Percentiles rank a stretch among this genome's conserved stretches.
phyloP scores from a whole-genome alignment of 2,329 filamentous ascomycete species.

The Sclerotinia minor region DNA sequence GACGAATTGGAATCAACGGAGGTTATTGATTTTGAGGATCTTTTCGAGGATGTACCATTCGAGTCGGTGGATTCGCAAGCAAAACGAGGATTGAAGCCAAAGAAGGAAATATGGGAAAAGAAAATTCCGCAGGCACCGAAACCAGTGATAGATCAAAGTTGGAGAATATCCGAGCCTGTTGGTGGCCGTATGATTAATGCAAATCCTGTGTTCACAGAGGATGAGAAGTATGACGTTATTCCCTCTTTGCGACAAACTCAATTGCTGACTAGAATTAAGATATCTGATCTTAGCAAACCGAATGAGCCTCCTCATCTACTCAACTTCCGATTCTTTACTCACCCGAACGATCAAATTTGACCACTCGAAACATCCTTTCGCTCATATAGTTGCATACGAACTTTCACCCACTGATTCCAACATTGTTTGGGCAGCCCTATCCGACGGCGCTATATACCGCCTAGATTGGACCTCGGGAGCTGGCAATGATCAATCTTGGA shows the following conservation, averaged over 20 bases:
- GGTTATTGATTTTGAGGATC: conserved; percentile 28
- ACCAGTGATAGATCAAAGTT: conserved; percentile 41
- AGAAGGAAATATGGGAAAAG: conserved; percentile 26
- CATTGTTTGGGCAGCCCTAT: conserved; percentile 60
- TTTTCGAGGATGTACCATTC: conserved; percentile 25
- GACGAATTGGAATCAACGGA: conserved; percentile 15
- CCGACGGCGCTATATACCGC: conserved; percentile 57
- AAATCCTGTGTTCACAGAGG: conserved; percentile 60
- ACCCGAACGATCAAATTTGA: conserved; percentile 64
- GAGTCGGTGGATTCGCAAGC: conserved; percentile 6
- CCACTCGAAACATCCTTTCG: conserved; percentile 27
- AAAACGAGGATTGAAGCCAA: conserved; percentile 2
- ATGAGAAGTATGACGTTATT: conserved; percentile 57
- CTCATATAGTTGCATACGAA: conserved; percentile 44
- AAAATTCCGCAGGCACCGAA: conserved; percentile 21
- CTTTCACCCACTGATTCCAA: conserved; percentile 49
- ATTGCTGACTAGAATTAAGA: conserved; percentile 42
- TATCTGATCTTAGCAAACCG: conserved; percentile 74
- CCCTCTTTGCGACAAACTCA: conserved; percentile 25
- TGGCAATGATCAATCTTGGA: conserved; percentile 47
- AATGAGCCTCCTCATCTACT: conserved; percentile 77
- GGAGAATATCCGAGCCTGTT: conserved; percentile 64
- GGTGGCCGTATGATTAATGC: conserved; percentile 65
- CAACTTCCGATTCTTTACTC: conserved; percentile 76
- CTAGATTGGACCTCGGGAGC: conserved; percentile 58